Percentiles rank a stretch among this genome's conserved stretches.
These are phyloP conservation scores for Cutaneotrichosporon dermatis DNA, from an alignment of 1,284 basidiomycete species.

Conservation along the genomic window DNA sequence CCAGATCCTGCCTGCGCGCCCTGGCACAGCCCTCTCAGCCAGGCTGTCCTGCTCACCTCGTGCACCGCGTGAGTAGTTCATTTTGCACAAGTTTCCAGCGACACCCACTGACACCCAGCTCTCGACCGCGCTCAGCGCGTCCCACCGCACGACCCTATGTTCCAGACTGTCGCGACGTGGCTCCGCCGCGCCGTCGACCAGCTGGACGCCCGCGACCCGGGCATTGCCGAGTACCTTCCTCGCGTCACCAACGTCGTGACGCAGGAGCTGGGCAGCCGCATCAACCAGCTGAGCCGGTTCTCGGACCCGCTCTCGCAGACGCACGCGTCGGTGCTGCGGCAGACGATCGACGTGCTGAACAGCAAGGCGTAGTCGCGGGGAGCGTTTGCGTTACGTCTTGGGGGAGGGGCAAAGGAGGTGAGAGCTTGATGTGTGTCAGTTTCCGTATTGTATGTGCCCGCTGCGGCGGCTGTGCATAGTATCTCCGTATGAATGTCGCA, in stretches of 20 bases:
- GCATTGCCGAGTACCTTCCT: constrained; percentile 14
- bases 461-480: not conserved
- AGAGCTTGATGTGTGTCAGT: too few species aligned
- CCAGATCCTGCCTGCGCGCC: constrained; percentile 14
- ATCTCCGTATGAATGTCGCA: too few species aligned
- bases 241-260: constrained; percentile 13
- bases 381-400: too few species aligned
- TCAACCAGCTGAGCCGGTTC: not conserved
- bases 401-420: too few species aligned
- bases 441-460: not conserved
- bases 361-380: not conserved
- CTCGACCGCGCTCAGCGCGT: constrained; percentile 28
- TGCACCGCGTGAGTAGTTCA: constrained; percentile 39
- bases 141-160: constrained; percentile 22
- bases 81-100: too few species aligned
- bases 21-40: constrained; percentile 24
- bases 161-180: constrained; percentile 26
- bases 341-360: constrained; percentile 10
- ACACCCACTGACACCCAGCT: constrained; percentile 17
- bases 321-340: constrained; percentile 8
- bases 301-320: constrained; percentile 9
- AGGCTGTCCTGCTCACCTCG: constrained; percentile 39
- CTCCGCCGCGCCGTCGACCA: constrained; percentile 22
- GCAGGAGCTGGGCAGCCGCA: not conserved
- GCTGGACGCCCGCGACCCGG: constrained; percentile 24